Evolutionary conservation across 257 asterid genomes (phyloP).

Genomic region (Solanum rostratum): DNA sequence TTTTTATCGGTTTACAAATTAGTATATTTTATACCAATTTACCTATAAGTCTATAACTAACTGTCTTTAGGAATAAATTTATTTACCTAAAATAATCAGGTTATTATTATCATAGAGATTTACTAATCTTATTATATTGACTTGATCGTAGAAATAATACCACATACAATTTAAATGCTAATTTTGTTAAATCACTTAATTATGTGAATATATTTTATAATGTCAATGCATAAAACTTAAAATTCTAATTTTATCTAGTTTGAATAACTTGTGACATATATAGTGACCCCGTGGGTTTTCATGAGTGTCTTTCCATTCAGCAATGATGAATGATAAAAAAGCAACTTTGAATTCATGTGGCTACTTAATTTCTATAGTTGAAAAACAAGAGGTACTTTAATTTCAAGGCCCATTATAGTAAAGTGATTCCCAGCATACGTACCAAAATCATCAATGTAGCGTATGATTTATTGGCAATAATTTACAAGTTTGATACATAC

Average conservation of each 20-base stretch:
- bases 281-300: background rate
- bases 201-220: background rate
- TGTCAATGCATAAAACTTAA: background rate
- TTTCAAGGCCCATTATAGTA: background rate
- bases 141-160: too few relatives aligned
- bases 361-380: background rate
- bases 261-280: background rate
- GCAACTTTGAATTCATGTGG: background rate
- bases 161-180: background rate
- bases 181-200: background rate
- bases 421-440: background rate
- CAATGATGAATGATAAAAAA: background rate
- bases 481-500: background rate
- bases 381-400: background rate
- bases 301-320: background rate
- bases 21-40: background rate
- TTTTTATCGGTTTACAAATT: background rate
- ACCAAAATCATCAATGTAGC: background rate
- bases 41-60: too few relatives aligned
- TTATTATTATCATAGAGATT: too few relatives aligned
- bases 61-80: background rate
- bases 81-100: background rate
- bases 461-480: background rate
- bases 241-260: background rate
- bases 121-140: too few relatives aligned